Evolutionary conservation across 495 filamentous ascomycete species (phyloP).

Genomic region (Podospora bellae-mahoneyi): DNA sequence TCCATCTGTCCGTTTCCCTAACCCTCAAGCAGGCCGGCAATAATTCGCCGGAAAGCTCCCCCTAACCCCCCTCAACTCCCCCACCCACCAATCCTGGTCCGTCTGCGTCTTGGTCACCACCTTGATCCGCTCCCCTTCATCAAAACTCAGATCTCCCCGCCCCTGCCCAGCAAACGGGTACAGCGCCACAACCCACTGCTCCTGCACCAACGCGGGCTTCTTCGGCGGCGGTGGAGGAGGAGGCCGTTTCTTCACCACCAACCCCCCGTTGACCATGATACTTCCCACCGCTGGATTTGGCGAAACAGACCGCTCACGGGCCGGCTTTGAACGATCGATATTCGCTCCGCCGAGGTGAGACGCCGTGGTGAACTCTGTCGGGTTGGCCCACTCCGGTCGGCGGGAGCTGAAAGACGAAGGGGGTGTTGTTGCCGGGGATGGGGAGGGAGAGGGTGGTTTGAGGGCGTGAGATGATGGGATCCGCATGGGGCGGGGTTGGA

Average conservation of each 20-base stretch:
- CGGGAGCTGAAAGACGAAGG: slow-evolving; percentile 22
- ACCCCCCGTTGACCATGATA: slow-evolving; percentile 22
- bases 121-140: slow-evolving; percentile 78
- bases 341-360: slow-evolving; percentile 35
- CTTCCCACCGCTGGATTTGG: neutral
- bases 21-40: slow-evolving; percentile 41
- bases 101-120: slow-evolving; percentile 81
- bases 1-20: neutral
- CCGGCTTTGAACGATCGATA: slow-evolving; percentile 23
- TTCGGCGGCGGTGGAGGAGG: slow-evolving; percentile 68
- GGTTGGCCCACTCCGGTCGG: slow-evolving; percentile 27
- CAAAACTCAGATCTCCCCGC: slow-evolving; percentile 73
- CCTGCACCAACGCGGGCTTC: slow-evolving; percentile 48
- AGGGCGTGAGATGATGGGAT: slow-evolving; percentile 35
- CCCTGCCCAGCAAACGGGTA: slow-evolving; percentile 76
- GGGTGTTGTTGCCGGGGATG: neutral
- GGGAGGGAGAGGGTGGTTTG: slow-evolving; percentile 6
- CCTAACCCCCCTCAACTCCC: slow-evolving; percentile 68
- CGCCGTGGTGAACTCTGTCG: slow-evolving; percentile 49
- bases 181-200: slow-evolving; percentile 70
- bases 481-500: slow-evolving; percentile 37
- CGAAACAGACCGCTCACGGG: neutral
- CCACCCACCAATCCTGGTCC: slow-evolving; percentile 94
- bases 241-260: slow-evolving; percentile 40
- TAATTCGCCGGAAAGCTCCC: slow-evolving; percentile 95